Evolutionary conservation across 2,329 filamentous ascomycete species (phyloP).

Genomic region (Proliferodiscus dingleyae): DNA sequence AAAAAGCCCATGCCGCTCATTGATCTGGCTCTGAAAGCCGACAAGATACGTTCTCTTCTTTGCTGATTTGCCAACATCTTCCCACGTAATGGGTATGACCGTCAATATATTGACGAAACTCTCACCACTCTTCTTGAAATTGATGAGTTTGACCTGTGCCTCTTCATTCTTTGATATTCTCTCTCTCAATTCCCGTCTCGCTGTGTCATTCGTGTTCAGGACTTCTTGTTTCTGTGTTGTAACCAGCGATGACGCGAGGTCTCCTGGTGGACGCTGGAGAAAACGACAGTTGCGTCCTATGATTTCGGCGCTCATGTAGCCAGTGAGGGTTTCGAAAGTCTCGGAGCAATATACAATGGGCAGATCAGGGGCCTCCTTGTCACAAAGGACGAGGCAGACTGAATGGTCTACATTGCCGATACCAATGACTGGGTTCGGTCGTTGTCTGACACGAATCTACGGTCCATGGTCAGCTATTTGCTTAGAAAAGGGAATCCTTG

Average conservation of each 20-base stretch:
- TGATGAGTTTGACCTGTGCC: constrained; percentile 85
- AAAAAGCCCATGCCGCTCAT: too few relatives aligned
- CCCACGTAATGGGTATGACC: constrained; percentile 44
- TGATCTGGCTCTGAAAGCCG: constrained; percentile 4
- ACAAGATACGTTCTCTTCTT: constrained; percentile 1
- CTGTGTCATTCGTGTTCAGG: constrained; percentile 79
- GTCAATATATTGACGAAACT: constrained; percentile 90
- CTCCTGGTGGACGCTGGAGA: constrained; percentile 79
- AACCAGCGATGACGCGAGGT: constrained; percentile 57
- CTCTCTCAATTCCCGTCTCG: constrained; percentile 75
- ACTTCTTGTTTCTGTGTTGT: constrained; percentile 47
- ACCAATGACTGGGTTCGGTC: constrained; percentile 77
- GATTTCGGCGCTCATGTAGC: constrained; percentile 83
- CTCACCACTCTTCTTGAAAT: constrained; percentile 88
- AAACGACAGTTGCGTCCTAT: constrained; percentile 89
- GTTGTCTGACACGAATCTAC: constrained; percentile 60
- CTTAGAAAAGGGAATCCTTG: background rate
- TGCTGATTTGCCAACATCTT: background rate
- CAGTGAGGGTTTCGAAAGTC: constrained; percentile 86
- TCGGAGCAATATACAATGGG: constrained; percentile 95
- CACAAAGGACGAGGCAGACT: constrained; percentile 90
- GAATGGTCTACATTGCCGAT: constrained; percentile 89
- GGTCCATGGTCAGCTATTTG: background rate
- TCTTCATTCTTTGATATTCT: constrained; percentile 69
- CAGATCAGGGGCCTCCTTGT: constrained; percentile 80